Conservation (phyloP, 2,329 filamentous ascomycete species). For the Clarireedia homoeocarpa region DNA sequence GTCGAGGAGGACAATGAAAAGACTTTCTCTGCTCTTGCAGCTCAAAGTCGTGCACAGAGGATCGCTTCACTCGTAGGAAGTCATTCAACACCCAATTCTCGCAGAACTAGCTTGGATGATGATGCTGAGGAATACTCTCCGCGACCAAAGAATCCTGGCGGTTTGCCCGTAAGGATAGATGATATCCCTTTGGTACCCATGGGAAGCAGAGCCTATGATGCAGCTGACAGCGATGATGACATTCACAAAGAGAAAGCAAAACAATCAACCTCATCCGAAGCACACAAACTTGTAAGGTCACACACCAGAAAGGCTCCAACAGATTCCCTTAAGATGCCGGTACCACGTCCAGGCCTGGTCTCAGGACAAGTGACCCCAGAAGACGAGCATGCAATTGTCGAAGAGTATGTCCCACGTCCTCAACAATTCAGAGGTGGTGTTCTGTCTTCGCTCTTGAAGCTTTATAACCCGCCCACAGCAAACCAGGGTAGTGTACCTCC, state of each 20-base stretch:
- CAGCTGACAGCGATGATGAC: slow-evolving; percentile 22
- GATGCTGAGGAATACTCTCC: slow-evolving; percentile 17
- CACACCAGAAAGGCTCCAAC: slow-evolving; percentile 29
- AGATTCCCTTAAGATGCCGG: slow-evolving; percentile 15
- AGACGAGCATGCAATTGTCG: slow-evolving; percentile 36
- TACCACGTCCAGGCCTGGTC: slow-evolving; percentile 16
- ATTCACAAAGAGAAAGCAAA: slow-evolving; percentile 15
- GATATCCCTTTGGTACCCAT: slow-evolving; percentile 28
- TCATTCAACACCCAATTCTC: slow-evolving; percentile 27
- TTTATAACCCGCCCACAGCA: slow-evolving; percentile 48
- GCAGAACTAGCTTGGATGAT: slow-evolving; percentile 25
- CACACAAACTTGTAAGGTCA: slow-evolving; percentile 35
- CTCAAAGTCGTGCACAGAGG: slow-evolving; percentile 27
- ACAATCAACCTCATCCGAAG: slow-evolving; percentile 31
- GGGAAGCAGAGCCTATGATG: slow-evolving; percentile 20
- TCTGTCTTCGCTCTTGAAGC: slow-evolving; percentile 62
- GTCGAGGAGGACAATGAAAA: slow-evolving; percentile 24
- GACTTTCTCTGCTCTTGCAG: slow-evolving; percentile 26
- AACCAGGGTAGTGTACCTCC: slow-evolving; percentile 8
- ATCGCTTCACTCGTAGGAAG: slow-evolving; percentile 26
- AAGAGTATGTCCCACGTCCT: slow-evolving; percentile 59
- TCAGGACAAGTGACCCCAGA: slow-evolving; percentile 41
- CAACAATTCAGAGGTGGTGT: slow-evolving; percentile 65
- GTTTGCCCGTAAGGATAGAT: slow-evolving; percentile 24
- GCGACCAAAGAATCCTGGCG: slow-evolving; percentile 1